These are phyloP conservation scores for Cyclotella atomus DNA, from an alignment of 108 stramenopile species.

Conservation along the genomic window DNA sequence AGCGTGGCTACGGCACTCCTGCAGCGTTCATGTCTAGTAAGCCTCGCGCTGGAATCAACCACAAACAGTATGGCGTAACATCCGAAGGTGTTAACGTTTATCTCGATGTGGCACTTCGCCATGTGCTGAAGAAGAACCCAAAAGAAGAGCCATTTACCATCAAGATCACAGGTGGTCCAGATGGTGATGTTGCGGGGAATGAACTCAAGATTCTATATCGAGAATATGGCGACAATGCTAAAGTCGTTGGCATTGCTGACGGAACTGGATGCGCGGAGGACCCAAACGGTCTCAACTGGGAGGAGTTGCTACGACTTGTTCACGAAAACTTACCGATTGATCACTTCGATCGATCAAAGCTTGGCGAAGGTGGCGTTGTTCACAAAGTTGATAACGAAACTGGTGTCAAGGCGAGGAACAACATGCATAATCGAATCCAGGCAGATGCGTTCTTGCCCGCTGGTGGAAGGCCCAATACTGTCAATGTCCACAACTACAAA, in stretches of 20 bases:
- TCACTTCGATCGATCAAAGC: slow-evolving; percentile 78
- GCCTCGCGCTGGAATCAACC: slow-evolving; percentile 95
- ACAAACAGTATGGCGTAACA: slow-evolving; percentile 98
- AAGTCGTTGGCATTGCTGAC: slow-evolving; percentile 96
- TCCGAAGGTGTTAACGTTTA: slow-evolving; percentile 96
- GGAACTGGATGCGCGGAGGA: slow-evolving; percentile 97
- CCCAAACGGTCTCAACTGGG: slow-evolving; percentile 90
- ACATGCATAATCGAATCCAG: slow-evolving; percentile 95
- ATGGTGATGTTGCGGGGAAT: slow-evolving; percentile 99
- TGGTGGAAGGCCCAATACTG: slow-evolving; percentile 96
- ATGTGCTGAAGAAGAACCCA: slow-evolving; percentile 84
- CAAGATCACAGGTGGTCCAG: slow-evolving; percentile 97
- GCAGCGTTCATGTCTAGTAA: slow-evolving; percentile 98
- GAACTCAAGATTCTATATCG: slow-evolving; percentile 94
- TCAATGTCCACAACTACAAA: slow-evolving; percentile 89
- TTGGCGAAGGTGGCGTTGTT: slow-evolving; percentile 72
- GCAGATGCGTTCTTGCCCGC: slow-evolving; percentile 97
- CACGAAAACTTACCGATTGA: slow-evolving; percentile 73
- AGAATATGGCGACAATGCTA: slow-evolving; percentile 95
- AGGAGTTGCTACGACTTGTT: slow-evolving; percentile 92
- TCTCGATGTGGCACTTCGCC: slow-evolving; percentile 91
- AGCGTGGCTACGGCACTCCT: slow-evolving; percentile 91
- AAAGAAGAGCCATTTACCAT: slow-evolving; percentile 88
- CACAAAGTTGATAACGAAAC: slow-evolving; percentile 85
- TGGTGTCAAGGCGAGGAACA: slow-evolving; percentile 93